These are phyloP conservation scores for Onygenales sp. DNA, from an alignment of 2,329 filamentous ascomycete species.

Conservation along the genomic window DNA sequence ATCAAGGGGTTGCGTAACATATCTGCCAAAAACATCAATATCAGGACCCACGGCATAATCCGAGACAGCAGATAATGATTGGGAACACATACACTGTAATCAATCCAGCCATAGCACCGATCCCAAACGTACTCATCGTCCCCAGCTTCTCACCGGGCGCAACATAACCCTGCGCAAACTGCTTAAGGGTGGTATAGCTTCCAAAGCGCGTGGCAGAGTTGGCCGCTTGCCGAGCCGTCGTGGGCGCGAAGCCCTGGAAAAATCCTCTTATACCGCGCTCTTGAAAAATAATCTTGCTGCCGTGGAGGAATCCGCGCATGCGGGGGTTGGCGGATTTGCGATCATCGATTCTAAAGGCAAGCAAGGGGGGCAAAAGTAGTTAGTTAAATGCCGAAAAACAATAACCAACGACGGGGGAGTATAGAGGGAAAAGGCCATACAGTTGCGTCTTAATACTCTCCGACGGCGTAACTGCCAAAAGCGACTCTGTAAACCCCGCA, in stretches of 20 bases:
- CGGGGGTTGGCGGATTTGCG: constrained; percentile 76
- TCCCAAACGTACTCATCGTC: constrained; percentile 75
- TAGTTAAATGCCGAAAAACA: not conserved
- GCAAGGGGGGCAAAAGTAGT: not conserved
- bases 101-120: constrained; percentile 78
- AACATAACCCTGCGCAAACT: constrained; percentile 84
- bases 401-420: not conserved
- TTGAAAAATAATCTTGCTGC: constrained; percentile 72
- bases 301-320: constrained; percentile 86
- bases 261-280: constrained; percentile 86
- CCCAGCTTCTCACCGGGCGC: constrained; percentile 93
- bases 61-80: not conserved
- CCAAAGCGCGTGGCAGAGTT: constrained; percentile 90
- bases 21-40: constrained; percentile 22
- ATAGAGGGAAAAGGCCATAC: constrained; percentile 30
- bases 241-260: constrained; percentile 94
- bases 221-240: constrained; percentile 85
- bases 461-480: constrained; percentile 90
- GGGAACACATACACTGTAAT: constrained; percentile 67
- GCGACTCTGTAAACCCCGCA: constrained; percentile 85
- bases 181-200: constrained; percentile 81
- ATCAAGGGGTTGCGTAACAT: constrained; percentile 62
- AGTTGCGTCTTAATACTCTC: constrained; percentile 98
- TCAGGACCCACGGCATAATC: not conserved
- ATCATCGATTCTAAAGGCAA: constrained; percentile 69